Conservation (phyloP, 2,329 filamentous ascomycete species). For the Diplodia scrobiculata region DNA sequence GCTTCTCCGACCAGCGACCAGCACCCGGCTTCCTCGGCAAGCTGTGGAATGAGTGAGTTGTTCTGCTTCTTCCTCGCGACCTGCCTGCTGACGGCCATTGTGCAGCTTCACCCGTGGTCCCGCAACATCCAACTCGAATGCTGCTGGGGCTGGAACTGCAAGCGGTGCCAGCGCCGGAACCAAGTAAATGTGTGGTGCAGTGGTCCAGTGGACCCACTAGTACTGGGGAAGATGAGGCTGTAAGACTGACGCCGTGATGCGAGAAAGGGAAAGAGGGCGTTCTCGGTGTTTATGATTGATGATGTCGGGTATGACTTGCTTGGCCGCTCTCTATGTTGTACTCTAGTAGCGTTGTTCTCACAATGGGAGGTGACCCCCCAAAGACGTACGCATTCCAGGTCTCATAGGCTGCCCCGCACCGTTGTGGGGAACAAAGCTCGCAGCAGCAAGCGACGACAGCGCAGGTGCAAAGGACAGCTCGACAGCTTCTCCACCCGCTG, state of each 20-base stretch:
- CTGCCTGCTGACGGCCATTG: not conserved
- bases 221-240: not conserved
- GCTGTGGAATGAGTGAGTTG: slow-evolving; percentile 27
- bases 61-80: not conserved
- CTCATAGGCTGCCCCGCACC: too few relatives aligned
- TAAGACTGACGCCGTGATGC: not conserved
- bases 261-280: not conserved
- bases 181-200: not conserved
- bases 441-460: not conserved
- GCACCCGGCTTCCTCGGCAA: slow-evolving; percentile 28
- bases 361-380: not conserved
- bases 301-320: not conserved
- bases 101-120: slow-evolving; percentile 21
- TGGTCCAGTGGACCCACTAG: too few relatives aligned
- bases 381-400: too few relatives aligned
- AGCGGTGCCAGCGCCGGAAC: not conserved
- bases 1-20: slow-evolving; percentile 26
- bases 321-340: not conserved
- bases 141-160: not conserved
- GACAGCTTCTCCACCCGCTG: not conserved
- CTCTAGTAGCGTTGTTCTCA: not conserved
- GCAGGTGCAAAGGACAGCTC: too few relatives aligned
- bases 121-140: not conserved
- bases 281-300: slow-evolving; percentile 1
- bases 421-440: not conserved